Evolutionary conservation across 257 asterid species (phyloP), one percentile per base, ranked within the genome.

Genomic region (Capsicum rhomboideum): DNA sequence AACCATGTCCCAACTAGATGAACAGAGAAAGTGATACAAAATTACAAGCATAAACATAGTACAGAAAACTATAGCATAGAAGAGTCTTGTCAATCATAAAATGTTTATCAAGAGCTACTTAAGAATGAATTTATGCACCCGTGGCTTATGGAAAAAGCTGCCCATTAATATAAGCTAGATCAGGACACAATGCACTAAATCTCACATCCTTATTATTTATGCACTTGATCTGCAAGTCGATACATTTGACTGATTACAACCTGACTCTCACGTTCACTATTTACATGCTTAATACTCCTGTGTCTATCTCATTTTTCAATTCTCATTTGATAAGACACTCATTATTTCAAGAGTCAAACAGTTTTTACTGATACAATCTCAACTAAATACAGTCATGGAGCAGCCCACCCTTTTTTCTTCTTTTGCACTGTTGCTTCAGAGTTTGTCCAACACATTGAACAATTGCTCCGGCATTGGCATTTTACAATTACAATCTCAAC

Each of bases 1-100:
- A 83, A 44, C 91, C 86, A 82, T 89, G 89, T 77, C 91, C 95
- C 92, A 93, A 75, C 98, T 95, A 67, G 59, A 68, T 10, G 52
- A 72, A 49, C 74, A 71, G 85, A 58, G 23, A 1, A 74, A 82
- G 14, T 21, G 46, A 58, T 37, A 28, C 5, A 26, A 55, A 29
- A 34, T 12, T 63, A 53, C 52, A 21, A 79, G 23, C 59, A 12
- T 52, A 59, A 52, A 54, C 42, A 13, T 44, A 71, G 37, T 52
- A 11, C 49, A n/a, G 13, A 34, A 17, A 52, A 55, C 42, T 42
- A 23, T 11, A 84, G 2, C 16, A 78, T 18, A 79, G 49, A 64
- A 50, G 44, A 46, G 71, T 23, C 29, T 17, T 20, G 14, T 12
- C 61, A 46, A 31, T 64, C 44, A 23, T 58, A n/a, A 64, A 50